phyloP scores from a whole-genome alignment of 371 early-diverging fungal species.

The Blakeslea trispora region DNA sequence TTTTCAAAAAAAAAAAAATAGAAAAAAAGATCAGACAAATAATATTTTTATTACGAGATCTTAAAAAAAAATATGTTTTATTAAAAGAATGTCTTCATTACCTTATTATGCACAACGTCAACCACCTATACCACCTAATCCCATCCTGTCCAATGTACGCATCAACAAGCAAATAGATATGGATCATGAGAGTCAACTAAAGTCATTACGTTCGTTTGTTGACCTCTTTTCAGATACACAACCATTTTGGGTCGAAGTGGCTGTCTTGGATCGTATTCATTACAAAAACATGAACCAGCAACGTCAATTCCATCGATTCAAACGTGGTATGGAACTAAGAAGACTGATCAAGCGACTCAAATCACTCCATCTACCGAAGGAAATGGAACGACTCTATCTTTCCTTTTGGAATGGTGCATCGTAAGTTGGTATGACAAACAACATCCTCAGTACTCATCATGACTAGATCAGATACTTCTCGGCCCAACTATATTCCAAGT shows the following conservation, averaged over 20 bases:
- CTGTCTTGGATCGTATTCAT: slow-evolving; percentile 33
- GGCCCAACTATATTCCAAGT: slow-evolving; percentile 38
- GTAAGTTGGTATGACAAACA: too few relatives aligned
- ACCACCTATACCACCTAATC: slow-evolving; percentile 23
- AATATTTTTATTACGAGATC: too few relatives aligned
- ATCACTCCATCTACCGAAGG: slow-evolving; percentile 25
- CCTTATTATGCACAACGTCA: slow-evolving; percentile 29
- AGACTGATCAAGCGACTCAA: slow-evolving; percentile 40
- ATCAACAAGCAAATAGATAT: slow-evolving; percentile 30
- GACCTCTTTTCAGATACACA: slow-evolving; percentile 24
- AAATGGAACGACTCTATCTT: slow-evolving; percentile 27
- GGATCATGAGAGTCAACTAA: slow-evolving; percentile 29
- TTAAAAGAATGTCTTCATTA: neutral
- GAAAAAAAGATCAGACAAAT: neutral
- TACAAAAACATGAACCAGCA: slow-evolving; percentile 45
- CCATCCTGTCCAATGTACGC: slow-evolving; percentile 26
- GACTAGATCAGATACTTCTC: too few relatives aligned
- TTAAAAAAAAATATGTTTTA: too few relatives aligned
- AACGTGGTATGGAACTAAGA: slow-evolving; percentile 27
- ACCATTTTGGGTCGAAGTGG: slow-evolving; percentile 43
- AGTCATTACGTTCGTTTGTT: slow-evolving; percentile 10
- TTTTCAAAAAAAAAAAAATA: neutral
- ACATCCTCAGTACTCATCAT: too few relatives aligned
- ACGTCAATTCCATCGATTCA: slow-evolving; percentile 42
- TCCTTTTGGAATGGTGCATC: slow-evolving; percentile 41